Evolutionary conservation across 2,329 filamentous ascomycete genomes (phyloP).

Genomic region (Neonectria punicea): DNA sequence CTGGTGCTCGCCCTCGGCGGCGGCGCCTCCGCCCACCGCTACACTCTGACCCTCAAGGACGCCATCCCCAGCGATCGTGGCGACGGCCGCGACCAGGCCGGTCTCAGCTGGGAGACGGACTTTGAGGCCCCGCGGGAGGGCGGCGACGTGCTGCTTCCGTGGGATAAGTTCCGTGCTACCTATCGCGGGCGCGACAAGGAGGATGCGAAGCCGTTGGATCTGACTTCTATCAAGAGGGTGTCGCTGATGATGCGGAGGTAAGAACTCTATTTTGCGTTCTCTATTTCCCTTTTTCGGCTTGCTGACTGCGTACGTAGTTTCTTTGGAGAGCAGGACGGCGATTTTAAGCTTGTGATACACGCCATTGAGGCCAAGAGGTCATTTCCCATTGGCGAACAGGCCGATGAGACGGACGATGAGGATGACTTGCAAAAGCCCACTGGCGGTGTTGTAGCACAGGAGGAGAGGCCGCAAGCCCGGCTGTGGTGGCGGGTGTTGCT

Average conservation of each 20-base stretch:
- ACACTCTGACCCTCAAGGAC: constrained; percentile 82
- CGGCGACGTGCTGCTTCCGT: constrained; percentile 66
- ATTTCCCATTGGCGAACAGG: constrained; percentile 1
- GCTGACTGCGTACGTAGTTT: constrained; percentile 64
- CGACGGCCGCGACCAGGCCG: constrained; percentile 77
- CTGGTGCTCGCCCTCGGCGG: constrained; percentile 63
- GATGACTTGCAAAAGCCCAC: constrained; percentile 37
- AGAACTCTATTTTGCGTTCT: constrained; percentile 27
- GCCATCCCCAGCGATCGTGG: constrained; percentile 66
- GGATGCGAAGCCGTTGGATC: constrained; percentile 69
- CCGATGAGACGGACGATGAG: constrained; percentile 33
- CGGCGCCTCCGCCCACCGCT: constrained; percentile 70
- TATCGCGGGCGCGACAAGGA: constrained; percentile 75
- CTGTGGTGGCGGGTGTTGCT: constrained; percentile 42
- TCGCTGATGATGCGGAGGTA: constrained; percentile 87
- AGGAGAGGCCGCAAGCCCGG: constrained; percentile 13
- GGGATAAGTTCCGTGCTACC: constrained; percentile 74
- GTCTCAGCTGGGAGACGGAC: constrained; percentile 78
- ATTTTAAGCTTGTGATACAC: constrained; percentile 59
- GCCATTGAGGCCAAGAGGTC: constrained; percentile 44
- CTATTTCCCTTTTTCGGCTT: constrained; percentile 2
- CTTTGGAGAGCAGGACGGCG: constrained; percentile 78
- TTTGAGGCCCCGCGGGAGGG: constrained; percentile 57
- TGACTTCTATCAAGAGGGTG: constrained; percentile 70
- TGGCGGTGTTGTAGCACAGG: neutral